Base-by-base conservation (phyloP, 352 stramenopile genomes). In the Blastocystis sp. region DNA sequence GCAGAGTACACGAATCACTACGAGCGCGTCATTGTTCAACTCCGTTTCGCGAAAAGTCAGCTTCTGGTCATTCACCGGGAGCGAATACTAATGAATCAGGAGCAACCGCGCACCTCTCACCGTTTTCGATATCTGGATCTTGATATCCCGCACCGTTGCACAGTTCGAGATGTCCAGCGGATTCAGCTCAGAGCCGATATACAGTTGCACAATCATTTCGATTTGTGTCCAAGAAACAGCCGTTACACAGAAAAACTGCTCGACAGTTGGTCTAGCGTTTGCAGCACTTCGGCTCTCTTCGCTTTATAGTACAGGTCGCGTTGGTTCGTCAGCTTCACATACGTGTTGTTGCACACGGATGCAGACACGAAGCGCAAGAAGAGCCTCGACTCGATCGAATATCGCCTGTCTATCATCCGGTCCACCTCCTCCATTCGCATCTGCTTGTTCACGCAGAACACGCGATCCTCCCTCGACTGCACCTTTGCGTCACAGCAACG, bases 181-280 rank as follows among this genome's bases (percentile, higher is more conserved):
- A n/a, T 37, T 31, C 9, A 85, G 37, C 16, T 39, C 55, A 31
- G 29, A 51, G 16, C 50, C 21, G 31, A 85, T 33, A 69, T 85
- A 85, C 16, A 85, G 60, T 63, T 85, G 74, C 16, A 85, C 33
- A 51, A 85, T 69, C 74, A 85, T 85, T n/a, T 13, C 31, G 45
- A 55, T 6, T 55, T 6, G 6, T 55, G 9, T 55, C 6, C 9
- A 55, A 55, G 45, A 55, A 55, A 55, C 45, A 55, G 9, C 45
- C 45, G 45, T 55, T 55, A 55, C 16, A 16, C 9, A 55, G 45
- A 55, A 55, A 55, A 55, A 16, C 6, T 16, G 16, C 16, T 16
- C 45, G 45, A 55, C 45, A 19, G 45, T 16, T 6, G 6, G 45
- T 0, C 16, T 16, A 55, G 45, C 0, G 16, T 16, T 16, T 55